These are phyloP conservation scores for Malus orientalis DNA, from an alignment of 306 rosid genomes.

Conservation along the genomic window DNA sequence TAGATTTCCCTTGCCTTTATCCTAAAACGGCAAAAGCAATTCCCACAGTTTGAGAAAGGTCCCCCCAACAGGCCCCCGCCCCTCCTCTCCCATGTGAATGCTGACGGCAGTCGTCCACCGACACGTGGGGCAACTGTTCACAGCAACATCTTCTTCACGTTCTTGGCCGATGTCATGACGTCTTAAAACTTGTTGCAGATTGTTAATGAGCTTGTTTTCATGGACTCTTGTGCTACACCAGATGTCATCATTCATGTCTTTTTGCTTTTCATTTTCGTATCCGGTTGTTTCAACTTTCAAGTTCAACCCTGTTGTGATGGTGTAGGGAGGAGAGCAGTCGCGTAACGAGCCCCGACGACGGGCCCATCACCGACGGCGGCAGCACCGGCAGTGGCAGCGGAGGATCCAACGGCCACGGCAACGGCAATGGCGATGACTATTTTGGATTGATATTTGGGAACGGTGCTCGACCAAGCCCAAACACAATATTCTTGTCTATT, in stretches of 20 bases:
- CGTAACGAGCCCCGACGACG: constrained; percentile 32
- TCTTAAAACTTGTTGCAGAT: neutral
- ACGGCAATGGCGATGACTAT: constrained; percentile 58
- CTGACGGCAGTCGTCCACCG: neutral
- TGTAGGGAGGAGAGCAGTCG: constrained; percentile 69
- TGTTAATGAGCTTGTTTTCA: neutral
- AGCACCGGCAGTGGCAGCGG: constrained; percentile 31
- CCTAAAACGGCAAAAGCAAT: neutral
- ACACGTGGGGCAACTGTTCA: neutral
- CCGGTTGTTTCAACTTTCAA: constrained; percentile 1
- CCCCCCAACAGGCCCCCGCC: neutral
- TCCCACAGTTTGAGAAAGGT: neutral
- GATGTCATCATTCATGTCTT: neutral
- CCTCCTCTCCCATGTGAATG: neutral
- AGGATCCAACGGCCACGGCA: constrained; percentile 23
- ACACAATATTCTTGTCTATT: constrained; percentile 41
- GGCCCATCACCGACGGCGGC: constrained; percentile 46
- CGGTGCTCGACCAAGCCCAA: constrained; percentile 26
- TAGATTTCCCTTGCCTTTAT: neutral
- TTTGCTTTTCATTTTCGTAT: neutral
- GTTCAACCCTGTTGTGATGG: constrained; percentile 13
- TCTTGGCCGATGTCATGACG: neutral
- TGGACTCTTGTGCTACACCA: neutral
- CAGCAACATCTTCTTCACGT: neutral
- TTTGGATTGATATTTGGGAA: constrained; percentile 78